These are phyloP conservation scores for Suillus plorans DNA, from an alignment of 768 basidiomycete species.

Conservation along the genomic window DNA sequence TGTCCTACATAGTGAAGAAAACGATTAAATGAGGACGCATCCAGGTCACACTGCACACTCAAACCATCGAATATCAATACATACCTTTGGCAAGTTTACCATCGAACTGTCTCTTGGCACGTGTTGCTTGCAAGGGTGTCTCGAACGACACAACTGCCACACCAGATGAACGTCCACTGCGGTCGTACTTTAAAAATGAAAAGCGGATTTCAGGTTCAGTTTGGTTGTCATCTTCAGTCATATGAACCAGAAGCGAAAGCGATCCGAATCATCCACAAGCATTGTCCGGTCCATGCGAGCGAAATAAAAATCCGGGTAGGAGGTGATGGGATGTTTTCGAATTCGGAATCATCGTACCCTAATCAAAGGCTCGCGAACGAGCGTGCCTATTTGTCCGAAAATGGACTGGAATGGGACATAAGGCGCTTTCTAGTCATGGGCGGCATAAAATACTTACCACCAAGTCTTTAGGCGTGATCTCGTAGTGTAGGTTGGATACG, in stretches of 20 bases:
- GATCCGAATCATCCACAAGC: conserved; percentile 27
- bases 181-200: conserved; percentile 80
- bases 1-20: conserved; percentile 51
- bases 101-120: conserved; percentile 82
- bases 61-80: conserved; percentile 1
- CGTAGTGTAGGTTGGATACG: conserved; percentile 90
- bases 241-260: conserved; percentile 45
- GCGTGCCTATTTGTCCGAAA: conserved; percentile 90
- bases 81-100: conserved; percentile 88
- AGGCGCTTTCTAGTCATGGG: conserved; percentile 5
- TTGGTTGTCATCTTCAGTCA: conserved; percentile 38
- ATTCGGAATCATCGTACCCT: conserved; percentile 78
- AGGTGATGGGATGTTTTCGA: conserved; percentile 34
- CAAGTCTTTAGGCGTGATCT: conserved; percentile 85
- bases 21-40: conserved; percentile 7
- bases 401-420: conserved; percentile 55
- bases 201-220: conserved; percentile 56
- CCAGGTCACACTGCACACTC: not conserved
- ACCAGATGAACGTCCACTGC: conserved; percentile 90
- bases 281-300: conserved; percentile 29
- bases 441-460: conserved; percentile 53
- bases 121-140: conserved; percentile 72
- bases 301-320: conserved; percentile 27
- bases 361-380: conserved; percentile 89
- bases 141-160: conserved; percentile 80